These are phyloP conservation scores for Chaetomium tenue DNA, from an alignment of 495 filamentous ascomycete species.

Conservation along the genomic window DNA sequence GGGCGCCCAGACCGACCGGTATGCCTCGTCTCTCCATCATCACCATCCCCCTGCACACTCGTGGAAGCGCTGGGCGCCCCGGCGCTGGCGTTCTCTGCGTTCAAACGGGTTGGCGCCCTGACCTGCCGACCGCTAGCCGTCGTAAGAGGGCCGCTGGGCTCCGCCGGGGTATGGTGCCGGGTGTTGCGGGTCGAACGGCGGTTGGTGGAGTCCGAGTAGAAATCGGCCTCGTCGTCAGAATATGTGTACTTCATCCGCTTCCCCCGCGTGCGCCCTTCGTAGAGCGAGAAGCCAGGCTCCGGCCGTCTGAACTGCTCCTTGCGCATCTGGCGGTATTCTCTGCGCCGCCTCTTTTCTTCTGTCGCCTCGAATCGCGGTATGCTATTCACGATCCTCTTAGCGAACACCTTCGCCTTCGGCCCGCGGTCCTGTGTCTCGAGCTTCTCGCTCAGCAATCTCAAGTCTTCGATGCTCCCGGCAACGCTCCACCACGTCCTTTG, in stretches of 20 bases:
- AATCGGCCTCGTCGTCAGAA: slow-evolving; percentile 81
- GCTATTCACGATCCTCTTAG: slow-evolving; percentile 71
- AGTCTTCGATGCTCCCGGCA: slow-evolving; percentile 85
- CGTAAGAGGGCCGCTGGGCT: slow-evolving; percentile 69
- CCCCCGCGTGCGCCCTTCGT: slow-evolving; percentile 93
- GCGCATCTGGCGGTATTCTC: slow-evolving; percentile 83
- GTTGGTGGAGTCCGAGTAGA: slow-evolving; percentile 65
- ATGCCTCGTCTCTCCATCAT: slow-evolving; percentile 34
- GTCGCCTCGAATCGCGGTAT: slow-evolving; percentile 93
- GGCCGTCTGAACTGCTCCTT: slow-evolving; percentile 87
- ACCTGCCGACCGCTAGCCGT: slow-evolving; percentile 91
- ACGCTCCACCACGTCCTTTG: slow-evolving; percentile 87
- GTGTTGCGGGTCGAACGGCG: slow-evolving; percentile 77
- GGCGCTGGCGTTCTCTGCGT: slow-evolving; percentile 64
- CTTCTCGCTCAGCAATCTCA: slow-evolving; percentile 69
- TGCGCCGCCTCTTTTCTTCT: slow-evolving; percentile 91
- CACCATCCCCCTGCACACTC: slow-evolving; percentile 38
- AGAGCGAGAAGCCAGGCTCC: slow-evolving; percentile 85
- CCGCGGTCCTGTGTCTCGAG: slow-evolving; percentile 72
- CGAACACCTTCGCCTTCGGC: slow-evolving; percentile 71
- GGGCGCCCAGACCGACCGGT: slow-evolving; percentile 27
- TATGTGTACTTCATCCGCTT: slow-evolving; percentile 96
- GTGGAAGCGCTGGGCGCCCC: slow-evolving; percentile 38
- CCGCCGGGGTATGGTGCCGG: slow-evolving; percentile 65
- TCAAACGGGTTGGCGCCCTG: slow-evolving; percentile 69